Conservation (phyloP, 202 grass and related monocot genomes). For the Setaria italica region DNA sequence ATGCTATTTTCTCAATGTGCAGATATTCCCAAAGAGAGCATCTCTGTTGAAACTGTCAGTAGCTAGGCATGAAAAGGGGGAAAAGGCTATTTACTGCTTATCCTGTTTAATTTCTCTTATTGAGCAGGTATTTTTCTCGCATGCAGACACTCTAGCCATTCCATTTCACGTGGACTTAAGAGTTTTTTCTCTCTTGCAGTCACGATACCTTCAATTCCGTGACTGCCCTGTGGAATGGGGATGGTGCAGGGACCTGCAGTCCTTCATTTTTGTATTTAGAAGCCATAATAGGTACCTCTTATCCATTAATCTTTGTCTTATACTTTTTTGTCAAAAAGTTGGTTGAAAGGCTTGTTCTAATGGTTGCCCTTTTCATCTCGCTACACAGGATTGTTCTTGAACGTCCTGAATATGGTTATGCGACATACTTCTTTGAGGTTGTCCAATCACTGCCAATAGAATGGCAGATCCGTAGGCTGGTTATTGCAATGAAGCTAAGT, state of each 20-base stretch:
- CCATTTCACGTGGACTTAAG: slow-evolving; percentile 17
- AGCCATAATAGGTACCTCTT: slow-evolving; percentile 78
- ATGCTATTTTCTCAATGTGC: slow-evolving; percentile 48
- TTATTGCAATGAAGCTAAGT: slow-evolving; percentile 86
- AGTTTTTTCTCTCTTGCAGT: slow-evolving; percentile 51
- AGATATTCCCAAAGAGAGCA: slow-evolving; percentile 74
- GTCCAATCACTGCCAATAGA: slow-evolving; percentile 65
- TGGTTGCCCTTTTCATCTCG: slow-evolving; percentile 4
- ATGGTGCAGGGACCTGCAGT: slow-evolving; percentile 94
- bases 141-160: slow-evolving; percentile 9
- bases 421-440: slow-evolving; percentile 97
- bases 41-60: slow-evolving; percentile 64
- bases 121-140: slow-evolving; percentile 68
- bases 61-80: slow-evolving; percentile 60
- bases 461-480: slow-evolving; percentile 83
- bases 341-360: slow-evolving; percentile 23
- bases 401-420: slow-evolving; percentile 96
- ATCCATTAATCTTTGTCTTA: slow-evolving; percentile 19
- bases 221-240: slow-evolving; percentile 90
- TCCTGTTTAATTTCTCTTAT: slow-evolving; percentile 91
- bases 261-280: slow-evolving; percentile 92
- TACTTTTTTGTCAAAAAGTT: slow-evolving; percentile 28
- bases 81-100: slow-evolving; percentile 80
- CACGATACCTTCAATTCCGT: slow-evolving; percentile 74
- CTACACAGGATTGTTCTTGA: slow-evolving; percentile 89